phyloP scores from a whole-genome alignment of 2,329 filamentous ascomycete species.

The Pseudocercospora fijiensis region DNA sequence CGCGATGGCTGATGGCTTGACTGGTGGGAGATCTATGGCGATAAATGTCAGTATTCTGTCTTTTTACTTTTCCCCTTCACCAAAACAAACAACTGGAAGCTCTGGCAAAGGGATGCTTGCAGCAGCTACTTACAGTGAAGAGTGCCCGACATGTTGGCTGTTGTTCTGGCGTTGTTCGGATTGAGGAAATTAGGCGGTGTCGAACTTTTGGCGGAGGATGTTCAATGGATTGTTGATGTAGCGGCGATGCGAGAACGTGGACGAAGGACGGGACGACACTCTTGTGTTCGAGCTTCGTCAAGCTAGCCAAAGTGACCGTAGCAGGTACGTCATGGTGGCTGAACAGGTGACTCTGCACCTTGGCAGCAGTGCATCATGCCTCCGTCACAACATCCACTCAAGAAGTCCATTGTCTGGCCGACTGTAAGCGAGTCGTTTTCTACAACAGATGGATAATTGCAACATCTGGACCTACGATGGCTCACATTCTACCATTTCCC shows the following conservation, averaged over 20 bases:
- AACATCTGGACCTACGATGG: background rate
- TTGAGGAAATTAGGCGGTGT: slow-evolving; percentile 14
- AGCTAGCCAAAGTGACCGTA: background rate
- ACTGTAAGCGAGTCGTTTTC: background rate
- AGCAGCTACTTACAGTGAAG: slow-evolving; percentile 56
- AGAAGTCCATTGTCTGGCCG: background rate
- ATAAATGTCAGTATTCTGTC: slow-evolving; percentile 17
- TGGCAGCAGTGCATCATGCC: background rate
- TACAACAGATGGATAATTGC: background rate
- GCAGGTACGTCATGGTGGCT: too few species aligned
- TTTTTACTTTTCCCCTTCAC: slow-evolving; percentile 1
- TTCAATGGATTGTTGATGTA: slow-evolving; percentile 6
- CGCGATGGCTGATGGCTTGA: slow-evolving; percentile 97
- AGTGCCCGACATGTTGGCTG: slow-evolving; percentile 54
- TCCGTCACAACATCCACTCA: background rate
- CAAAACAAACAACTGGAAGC: slow-evolving; percentile 13
- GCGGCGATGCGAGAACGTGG: slow-evolving; percentile 3
- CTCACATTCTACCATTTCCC: too few species aligned
- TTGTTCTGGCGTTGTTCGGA: slow-evolving; percentile 22
- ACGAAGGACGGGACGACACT: background rate
- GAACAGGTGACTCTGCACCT: background rate
- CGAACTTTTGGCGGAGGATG: slow-evolving; percentile 2
- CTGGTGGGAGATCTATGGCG: slow-evolving; percentile 65
- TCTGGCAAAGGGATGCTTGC: slow-evolving; percentile 1
- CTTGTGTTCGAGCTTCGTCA: background rate